These are phyloP conservation scores for Solanum gandarillasii DNA, from an alignment of 257 asterid genomes.

Conservation along the genomic window DNA sequence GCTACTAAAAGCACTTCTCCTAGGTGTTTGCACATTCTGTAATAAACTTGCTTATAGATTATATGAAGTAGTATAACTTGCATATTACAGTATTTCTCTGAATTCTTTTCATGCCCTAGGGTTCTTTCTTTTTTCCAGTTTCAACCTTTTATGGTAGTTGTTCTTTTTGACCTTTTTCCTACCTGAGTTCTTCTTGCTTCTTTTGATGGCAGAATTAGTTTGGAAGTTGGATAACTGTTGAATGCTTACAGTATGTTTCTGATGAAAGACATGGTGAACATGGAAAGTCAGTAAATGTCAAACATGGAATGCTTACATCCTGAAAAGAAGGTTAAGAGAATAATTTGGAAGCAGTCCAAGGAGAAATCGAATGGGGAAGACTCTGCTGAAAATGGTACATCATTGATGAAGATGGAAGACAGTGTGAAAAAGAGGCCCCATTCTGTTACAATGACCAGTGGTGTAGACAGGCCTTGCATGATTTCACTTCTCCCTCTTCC, in stretches of 20 bases:
- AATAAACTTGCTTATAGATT: background rate
- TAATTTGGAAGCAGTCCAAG: conserved; percentile 26
- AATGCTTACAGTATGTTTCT: background rate
- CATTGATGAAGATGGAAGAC: conserved; percentile 10
- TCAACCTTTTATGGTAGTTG: background rate
- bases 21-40: background rate
- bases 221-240: background rate
- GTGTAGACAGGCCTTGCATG: conserved; percentile 22
- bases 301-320: conserved; percentile 28
- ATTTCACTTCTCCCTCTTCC: conserved; percentile 50
- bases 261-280: conserved; percentile 1
- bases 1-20: background rate
- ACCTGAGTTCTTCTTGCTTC: background rate
- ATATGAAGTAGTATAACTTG: background rate
- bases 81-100: background rate
- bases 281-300: background rate
- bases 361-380: conserved; percentile 2
- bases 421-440: conserved; percentile 7
- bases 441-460: background rate
- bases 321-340: conserved; percentile 24
- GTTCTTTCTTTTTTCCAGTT: background rate
- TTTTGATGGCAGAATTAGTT: conserved; percentile 1
- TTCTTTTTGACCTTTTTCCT: background rate
- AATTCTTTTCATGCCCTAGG: background rate
- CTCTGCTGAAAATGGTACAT: conserved; percentile 3